These are phyloP conservation scores for Thymus mandschuricus DNA, from an alignment of 257 asterid genomes.

Conservation along the genomic window DNA sequence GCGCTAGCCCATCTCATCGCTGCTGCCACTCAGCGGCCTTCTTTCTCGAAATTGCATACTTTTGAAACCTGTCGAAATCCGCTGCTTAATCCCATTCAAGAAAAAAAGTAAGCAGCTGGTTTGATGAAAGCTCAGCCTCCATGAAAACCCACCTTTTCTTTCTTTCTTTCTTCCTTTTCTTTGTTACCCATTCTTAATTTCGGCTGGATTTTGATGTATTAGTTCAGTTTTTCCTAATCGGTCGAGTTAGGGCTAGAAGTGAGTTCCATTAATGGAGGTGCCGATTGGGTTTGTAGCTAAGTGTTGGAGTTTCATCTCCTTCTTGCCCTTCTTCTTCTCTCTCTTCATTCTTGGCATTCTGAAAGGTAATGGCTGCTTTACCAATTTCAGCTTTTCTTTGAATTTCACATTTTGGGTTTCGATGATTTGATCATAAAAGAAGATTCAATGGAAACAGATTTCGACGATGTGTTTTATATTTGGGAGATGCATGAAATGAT, in stretches of 20 bases:
- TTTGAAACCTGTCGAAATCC: neutral
- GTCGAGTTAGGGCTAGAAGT: neutral
- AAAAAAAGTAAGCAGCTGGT: neutral
- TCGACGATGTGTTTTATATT: neutral
- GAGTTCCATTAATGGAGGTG: slow-evolving; percentile 55
- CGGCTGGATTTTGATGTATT: neutral
- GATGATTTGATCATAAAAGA: slow-evolving; percentile 2
- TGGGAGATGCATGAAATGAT: neutral
- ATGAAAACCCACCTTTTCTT: too few species aligned
- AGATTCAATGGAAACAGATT: neutral
- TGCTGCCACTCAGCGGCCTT: slow-evolving; percentile 32
- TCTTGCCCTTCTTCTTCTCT: slow-evolving; percentile 80
- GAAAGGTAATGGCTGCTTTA: slow-evolving; percentile 51
- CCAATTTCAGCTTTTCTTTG: neutral
- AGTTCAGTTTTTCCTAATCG: neutral
- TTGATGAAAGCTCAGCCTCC: neutral
- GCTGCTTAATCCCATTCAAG: neutral
- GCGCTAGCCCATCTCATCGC: slow-evolving; percentile 15
- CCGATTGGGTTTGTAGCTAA: slow-evolving; percentile 73
- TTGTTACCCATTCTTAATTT: too few species aligned
- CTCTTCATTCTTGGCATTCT: slow-evolving; percentile 69
- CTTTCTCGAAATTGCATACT: neutral
- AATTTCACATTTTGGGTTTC: neutral
- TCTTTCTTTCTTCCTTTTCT: neutral
- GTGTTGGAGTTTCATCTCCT: slow-evolving; percentile 77